Conservation (phyloP, 176 grass and related monocot species). For the Guadua angustifolia region DNA sequence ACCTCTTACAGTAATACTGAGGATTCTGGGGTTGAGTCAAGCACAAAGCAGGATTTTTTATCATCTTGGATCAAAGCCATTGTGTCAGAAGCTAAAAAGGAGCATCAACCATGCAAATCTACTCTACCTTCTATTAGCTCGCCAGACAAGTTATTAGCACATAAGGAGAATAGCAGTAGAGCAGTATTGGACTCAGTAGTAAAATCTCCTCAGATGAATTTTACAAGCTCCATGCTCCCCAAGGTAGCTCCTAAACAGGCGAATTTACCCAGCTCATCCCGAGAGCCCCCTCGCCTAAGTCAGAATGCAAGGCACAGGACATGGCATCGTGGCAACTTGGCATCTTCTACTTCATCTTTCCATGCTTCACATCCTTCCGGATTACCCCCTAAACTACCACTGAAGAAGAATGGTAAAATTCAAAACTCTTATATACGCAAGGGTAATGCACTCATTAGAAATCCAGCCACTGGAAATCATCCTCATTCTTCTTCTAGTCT, state of each 20-base stretch:
- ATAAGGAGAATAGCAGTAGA: slow-evolving; percentile 45
- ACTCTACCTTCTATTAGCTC: slow-evolving; percentile 35
- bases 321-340: slow-evolving; percentile 69
- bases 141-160: slow-evolving; percentile 39
- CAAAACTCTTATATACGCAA: slow-evolving; percentile 89
- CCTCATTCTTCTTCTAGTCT: slow-evolving; percentile 42
- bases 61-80: slow-evolving; percentile 48
- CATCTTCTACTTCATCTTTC: slow-evolving; percentile 50
- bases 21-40: slow-evolving; percentile 34
- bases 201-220: slow-evolving; percentile 40
- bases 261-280: slow-evolving; percentile 56
- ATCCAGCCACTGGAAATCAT: slow-evolving; percentile 57
- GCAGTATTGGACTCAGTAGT: slow-evolving; percentile 41
- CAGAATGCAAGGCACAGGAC: slow-evolving; percentile 77
- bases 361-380: slow-evolving; percentile 54
- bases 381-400: slow-evolving; percentile 59
- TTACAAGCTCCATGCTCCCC: slow-evolving; percentile 30
- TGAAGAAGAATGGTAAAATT: slow-evolving; percentile 57
- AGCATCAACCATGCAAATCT: slow-evolving; percentile 45
- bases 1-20: slow-evolving; percentile 27
- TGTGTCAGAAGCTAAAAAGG: slow-evolving; percentile 54
- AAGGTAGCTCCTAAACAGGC: slow-evolving; percentile 50
- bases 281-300: slow-evolving; percentile 42
- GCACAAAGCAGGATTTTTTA: slow-evolving; percentile 36
- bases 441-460: slow-evolving; percentile 94